A percentile compares a stretch with the other conserved stretches of the same genome.
Conservation (phyloP, 345 rosid genomes). For the Gossypium arboreum region DNA sequence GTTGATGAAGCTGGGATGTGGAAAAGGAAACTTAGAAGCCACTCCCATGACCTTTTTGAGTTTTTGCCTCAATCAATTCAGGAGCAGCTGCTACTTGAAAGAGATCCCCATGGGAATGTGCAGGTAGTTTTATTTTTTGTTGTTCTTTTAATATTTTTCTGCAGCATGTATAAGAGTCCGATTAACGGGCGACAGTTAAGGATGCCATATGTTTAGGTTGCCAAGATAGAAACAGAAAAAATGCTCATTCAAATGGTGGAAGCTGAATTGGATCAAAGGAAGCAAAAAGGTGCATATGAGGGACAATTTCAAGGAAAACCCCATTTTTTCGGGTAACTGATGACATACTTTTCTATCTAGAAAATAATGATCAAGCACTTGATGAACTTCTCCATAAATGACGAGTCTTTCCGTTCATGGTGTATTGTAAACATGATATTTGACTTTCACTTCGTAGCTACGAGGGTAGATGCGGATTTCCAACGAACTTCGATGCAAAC, state of each 20-base stretch:
- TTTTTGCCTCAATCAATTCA: slow-evolving; percentile 75
- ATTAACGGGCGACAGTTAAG: neutral
- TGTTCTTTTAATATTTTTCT: neutral
- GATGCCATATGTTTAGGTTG: slow-evolving; percentile 46
- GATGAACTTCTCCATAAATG: neutral
- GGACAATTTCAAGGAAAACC: slow-evolving; percentile 72
- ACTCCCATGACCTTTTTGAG: slow-evolving; percentile 71
- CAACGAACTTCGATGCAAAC: slow-evolving; percentile 86
- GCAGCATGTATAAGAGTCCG: neutral
- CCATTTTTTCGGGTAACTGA: slow-evolving; percentile 88
- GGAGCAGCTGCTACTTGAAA: slow-evolving; percentile 88
- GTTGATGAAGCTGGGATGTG: slow-evolving; percentile 78
- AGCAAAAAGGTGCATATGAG: slow-evolving; percentile 55
- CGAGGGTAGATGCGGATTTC: slow-evolving; percentile 95
- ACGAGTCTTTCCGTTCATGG: neutral
- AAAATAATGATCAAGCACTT: neutral
- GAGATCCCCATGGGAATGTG: slow-evolving; percentile 89
- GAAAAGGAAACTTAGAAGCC: slow-evolving; percentile 71
- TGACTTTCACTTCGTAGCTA: slow-evolving; percentile 44
- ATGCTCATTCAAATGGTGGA: slow-evolving; percentile 98
- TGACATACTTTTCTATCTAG: neutral
- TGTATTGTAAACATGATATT: neutral
- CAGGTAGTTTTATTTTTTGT: neutral
- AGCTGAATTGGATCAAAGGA: slow-evolving; percentile 80
- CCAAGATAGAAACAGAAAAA: slow-evolving; percentile 96